Base-by-base conservation (phyloP, 1,284 basidiomycete genomes). In the Ceratobasidium sp. region DNA sequence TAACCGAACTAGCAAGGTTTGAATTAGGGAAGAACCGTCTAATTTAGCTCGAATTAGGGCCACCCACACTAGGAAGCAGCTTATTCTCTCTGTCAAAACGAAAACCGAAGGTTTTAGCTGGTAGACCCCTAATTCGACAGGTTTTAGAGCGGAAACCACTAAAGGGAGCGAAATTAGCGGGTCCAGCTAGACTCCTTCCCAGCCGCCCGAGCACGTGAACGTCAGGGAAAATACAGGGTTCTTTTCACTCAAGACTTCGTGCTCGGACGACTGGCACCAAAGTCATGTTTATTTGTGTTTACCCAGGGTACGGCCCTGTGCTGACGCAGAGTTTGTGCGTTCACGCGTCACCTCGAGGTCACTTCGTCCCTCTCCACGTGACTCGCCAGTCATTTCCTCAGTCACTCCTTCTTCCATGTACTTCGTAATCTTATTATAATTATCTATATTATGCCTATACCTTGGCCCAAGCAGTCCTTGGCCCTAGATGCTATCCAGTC, bases 221-320 rank as follows among this genome's bases (percentile, higher is more conserved):
- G n/a, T n/a, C n/a, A n/a, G n/a, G n/a, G n/a, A n/a, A n/a, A n/a
- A n/a, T n/a, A n/a, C n/a, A n/a, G n/a, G n/a, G n/a, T n/a, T n/a
- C n/a, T n/a, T n/a, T n/a, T n/a, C n/a, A 46, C 62, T 46, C 42
- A 42, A 20, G 62, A 65, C 57, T 59, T 42, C 62, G 62, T 65
- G 62, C 42, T 66, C 64, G 46, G 26, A 50, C 64, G 64, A 66
- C 64, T 66, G 64, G 64, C 64, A 10, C 42, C 42, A 66, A 3
- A 46, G 46, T 40, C 26, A 46, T 62, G 26, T 66, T 46, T 66
- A 50, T 46, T 66, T 66, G 64, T 66, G 64, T 66, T 66, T 66
- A 62, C 59, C 38, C 59, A 62, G 59, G 59, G 59, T 33, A 28
- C 40, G 33, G 38, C 59, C 59, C 59, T 62, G 59, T 40, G 59